phyloP scores from a whole-genome alignment of 75 land plant species.

The Picea sitchensis region DNA sequence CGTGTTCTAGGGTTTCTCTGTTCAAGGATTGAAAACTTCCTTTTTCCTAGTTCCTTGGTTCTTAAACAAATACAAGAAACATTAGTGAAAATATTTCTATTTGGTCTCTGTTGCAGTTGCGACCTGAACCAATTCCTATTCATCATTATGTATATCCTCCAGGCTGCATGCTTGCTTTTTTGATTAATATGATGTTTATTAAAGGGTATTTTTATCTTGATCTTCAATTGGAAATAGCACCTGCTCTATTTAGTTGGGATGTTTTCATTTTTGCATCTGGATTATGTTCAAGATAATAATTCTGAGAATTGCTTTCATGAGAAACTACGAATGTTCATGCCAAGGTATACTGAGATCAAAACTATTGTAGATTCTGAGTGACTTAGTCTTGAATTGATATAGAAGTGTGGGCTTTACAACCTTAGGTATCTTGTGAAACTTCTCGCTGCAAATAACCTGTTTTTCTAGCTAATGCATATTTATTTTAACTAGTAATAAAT shows the following conservation, averaged over 20 bases:
- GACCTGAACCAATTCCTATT: background rate
- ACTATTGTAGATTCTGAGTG: background rate
- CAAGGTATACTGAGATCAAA: background rate
- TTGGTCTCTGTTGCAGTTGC: background rate
- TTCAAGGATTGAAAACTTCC: background rate
- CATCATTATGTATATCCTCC: background rate
- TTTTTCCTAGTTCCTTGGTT: background rate
- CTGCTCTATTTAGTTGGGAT: constrained; percentile 2
- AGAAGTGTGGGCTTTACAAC: background rate
- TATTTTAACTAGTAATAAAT: background rate
- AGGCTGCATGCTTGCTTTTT: background rate
- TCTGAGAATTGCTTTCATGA: background rate
- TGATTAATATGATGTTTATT: background rate
- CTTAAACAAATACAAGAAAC: background rate
- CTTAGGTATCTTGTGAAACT: too few species aligned
- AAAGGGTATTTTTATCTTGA: background rate
- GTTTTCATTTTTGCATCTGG: background rate
- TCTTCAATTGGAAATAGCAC: background rate
- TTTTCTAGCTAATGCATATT: background rate
- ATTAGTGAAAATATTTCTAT: background rate
- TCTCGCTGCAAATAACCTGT: background rate
- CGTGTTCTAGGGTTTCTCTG: background rate
- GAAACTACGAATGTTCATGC: background rate
- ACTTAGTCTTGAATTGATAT: background rate
- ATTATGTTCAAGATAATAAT: background rate